Evolutionary conservation across 2,329 filamentous ascomycete species (phyloP).

Genomic region (Lomentospora prolificans): DNA sequence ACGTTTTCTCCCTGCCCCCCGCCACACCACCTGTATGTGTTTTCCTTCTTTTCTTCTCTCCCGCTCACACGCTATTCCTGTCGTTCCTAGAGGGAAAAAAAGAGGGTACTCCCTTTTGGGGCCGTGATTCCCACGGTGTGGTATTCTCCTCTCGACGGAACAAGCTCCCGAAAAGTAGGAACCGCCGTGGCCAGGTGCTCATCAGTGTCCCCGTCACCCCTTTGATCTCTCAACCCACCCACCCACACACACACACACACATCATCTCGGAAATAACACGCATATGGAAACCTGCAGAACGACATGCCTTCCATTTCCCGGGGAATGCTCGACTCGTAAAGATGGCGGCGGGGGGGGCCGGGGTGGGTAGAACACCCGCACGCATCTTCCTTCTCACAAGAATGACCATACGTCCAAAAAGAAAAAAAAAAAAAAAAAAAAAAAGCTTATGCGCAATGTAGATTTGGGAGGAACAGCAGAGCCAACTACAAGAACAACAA

Average conservation of each 20-base stretch:
- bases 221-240: not conserved
- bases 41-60: not conserved
- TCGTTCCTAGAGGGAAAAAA: not conserved
- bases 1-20: not conserved
- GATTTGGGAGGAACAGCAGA: too few relatives aligned
- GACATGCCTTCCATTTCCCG: too few relatives aligned
- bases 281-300: not conserved
- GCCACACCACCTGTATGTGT: not conserved
- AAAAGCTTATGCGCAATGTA: too few relatives aligned
- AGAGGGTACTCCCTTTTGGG: not conserved
- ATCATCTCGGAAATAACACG: not conserved
- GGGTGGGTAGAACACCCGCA: too few relatives aligned
- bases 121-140: not conserved
- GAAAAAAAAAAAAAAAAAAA: too few relatives aligned
- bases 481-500: too few relatives aligned
- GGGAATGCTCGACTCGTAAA: too few relatives aligned
- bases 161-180: not conserved
- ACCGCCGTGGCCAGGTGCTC: not conserved
- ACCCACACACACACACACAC: too few relatives aligned
- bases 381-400: too few relatives aligned
- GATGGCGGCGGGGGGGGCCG: too few relatives aligned
- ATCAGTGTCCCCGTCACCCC: not conserved
- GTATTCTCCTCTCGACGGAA: too few relatives aligned
- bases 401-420: too few relatives aligned
- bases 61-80: not conserved